Evolutionary conservation across 345 rosid species (phyloP), one percentile per base, ranked within the genome.

Genomic region (Arabis hirsuta): DNA sequence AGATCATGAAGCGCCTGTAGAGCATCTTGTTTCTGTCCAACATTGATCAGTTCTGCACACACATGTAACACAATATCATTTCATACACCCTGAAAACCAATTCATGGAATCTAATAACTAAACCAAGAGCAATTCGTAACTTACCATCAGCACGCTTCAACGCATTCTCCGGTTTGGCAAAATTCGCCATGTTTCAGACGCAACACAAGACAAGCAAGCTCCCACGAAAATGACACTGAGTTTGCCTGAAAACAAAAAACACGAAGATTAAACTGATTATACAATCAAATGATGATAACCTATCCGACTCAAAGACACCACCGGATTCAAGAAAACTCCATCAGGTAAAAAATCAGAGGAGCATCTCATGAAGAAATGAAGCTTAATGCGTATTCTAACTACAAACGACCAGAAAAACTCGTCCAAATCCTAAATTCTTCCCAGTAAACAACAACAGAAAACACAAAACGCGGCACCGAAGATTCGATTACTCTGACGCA

Each of bases 21-120:
- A 0, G 99, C 99, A 79, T 92, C 99, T 81, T 87, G 96, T 81
- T 92, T 96, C 82, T 96, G 99, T 57, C 99, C 99, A 55, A 96
- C 99, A 77, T 92, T 92, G 67, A 96, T 92, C 81, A 96, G 62
- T 71, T 93, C 98, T 96, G 81, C 72, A 83, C 55, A 56, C 32
- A 63, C 36, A 77, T 7, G 27, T 14, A 55, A 11, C 16, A 50
- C 16, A 14, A 45, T 46, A 39, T 76, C 42, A 76, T 20, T 41
- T 55, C 66, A 48, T 3, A 47, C 24, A 66, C 59, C 39, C 27
- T 20, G 19, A 62, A 73, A 42, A 39, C 38, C 38, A 47, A 60
- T 34, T 20, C 16, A 43, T 12, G 13, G 11, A 5, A 46, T 43
- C 13, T 34, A 64, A 47, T 0, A 19, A 19, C 24, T 3, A 22